These are phyloP conservation scores for Drechmeria coniospora DNA, from an alignment of 2,329 filamentous ascomycete genomes.

Conservation along the genomic window DNA sequence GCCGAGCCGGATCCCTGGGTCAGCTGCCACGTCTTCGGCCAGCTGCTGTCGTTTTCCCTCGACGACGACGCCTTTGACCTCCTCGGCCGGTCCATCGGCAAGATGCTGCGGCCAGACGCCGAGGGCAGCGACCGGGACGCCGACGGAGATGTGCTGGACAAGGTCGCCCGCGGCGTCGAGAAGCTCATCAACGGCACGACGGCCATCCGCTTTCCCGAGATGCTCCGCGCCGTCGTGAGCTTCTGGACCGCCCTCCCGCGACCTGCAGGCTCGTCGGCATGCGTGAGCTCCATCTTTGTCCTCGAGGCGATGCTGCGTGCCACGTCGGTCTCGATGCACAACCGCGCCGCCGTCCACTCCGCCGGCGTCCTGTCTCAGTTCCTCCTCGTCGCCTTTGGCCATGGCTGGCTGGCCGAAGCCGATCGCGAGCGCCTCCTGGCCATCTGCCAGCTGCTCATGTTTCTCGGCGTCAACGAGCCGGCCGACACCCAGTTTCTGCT, in stretches of 20 bases:
- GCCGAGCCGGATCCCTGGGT: slow-evolving; percentile 53
- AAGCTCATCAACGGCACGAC: slow-evolving; percentile 35
- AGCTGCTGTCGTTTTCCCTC: slow-evolving; percentile 64
- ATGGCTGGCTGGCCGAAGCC: slow-evolving; percentile 31
- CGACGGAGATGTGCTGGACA: slow-evolving; percentile 12
- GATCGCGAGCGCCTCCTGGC: slow-evolving; percentile 47
- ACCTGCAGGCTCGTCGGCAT: slow-evolving; percentile 24
- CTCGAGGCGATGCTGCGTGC: slow-evolving; percentile 47
- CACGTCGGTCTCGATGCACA: slow-evolving; percentile 47
- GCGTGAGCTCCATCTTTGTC: slow-evolving; percentile 45
- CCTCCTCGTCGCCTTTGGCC: slow-evolving; percentile 43
- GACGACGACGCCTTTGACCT: slow-evolving; percentile 60
- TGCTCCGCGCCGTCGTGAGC: slow-evolving; percentile 45
- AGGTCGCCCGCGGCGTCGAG: slow-evolving; percentile 24
- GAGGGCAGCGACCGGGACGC: slow-evolving; percentile 6
- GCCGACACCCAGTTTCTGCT: slow-evolving; percentile 68
- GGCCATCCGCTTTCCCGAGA: slow-evolving; percentile 43
- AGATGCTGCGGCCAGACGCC: slow-evolving; percentile 16
- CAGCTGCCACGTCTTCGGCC: slow-evolving; percentile 63
- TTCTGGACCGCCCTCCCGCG: slow-evolving; percentile 49
- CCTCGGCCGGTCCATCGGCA: slow-evolving; percentile 43
- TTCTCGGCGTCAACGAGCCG: slow-evolving; percentile 63
- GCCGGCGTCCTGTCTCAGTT: slow-evolving; percentile 56
- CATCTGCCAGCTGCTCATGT: slow-evolving; percentile 54
- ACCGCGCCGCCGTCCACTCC: slow-evolving; percentile 55